Conservation (phyloP, 768 basidiomycete genomes). For the Tricholoma saponaceum region DNA sequence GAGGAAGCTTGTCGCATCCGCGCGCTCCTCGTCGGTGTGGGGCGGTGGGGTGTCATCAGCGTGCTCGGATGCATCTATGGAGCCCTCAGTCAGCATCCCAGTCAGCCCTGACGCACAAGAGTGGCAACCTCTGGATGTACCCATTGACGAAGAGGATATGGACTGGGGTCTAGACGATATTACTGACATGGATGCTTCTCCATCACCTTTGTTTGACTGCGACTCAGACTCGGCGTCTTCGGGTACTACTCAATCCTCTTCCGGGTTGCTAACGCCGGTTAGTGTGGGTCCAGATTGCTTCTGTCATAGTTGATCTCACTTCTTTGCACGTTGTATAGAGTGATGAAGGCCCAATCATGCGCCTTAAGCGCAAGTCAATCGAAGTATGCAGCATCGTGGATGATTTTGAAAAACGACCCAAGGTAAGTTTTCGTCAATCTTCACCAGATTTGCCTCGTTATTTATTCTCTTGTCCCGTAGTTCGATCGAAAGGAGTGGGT, state of each 20-base stretch:
- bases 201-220: slow-evolving; percentile 9
- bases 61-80: slow-evolving; percentile 6
- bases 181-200: slow-evolving; percentile 10
- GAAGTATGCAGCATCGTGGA: slow-evolving; percentile 17
- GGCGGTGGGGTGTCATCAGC: slow-evolving; percentile 8
- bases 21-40: slow-evolving; percentile 16
- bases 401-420: slow-evolving; percentile 34
- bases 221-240: slow-evolving; percentile 12
- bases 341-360: slow-evolving; percentile 17
- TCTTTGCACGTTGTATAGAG: not conserved
- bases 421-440: slow-evolving; percentile 18
- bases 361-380: slow-evolving; percentile 34
- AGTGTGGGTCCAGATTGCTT: slow-evolving; percentile 6
- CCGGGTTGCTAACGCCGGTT: slow-evolving; percentile 27
- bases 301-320: not conserved
- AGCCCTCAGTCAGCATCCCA: slow-evolving; percentile 5
- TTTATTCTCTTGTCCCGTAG: slow-evolving; percentile 5
- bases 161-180: slow-evolving; percentile 18
- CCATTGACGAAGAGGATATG: slow-evolving; percentile 20
- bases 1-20: slow-evolving; percentile 1
- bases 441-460: not conserved
- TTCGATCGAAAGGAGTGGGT: slow-evolving; percentile 15
- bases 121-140: slow-evolving; percentile 22
- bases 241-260: slow-evolving; percentile 14
- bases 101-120: slow-evolving; percentile 3